A percentile compares a stretch with the other conserved stretches of the same genome.
Evolutionary conservation across 345 rosid genomes (phyloP).

Genomic region (Hibiscus tridactylites): DNA sequence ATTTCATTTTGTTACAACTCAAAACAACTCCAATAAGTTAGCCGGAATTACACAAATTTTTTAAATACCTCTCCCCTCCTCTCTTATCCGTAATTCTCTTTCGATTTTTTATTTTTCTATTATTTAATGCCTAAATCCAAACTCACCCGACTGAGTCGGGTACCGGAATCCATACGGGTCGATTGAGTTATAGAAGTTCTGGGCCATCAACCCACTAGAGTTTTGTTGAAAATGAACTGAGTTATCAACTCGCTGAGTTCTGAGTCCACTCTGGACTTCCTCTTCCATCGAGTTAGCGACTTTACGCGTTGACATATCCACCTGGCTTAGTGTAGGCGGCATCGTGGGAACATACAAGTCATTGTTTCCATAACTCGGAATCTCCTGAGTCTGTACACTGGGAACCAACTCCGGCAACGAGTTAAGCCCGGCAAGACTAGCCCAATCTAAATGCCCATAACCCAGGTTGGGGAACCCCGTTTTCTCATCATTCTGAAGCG

Average conservation of each 20-base stretch:
- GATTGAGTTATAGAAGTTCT: conserved; percentile 25
- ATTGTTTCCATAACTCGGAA: conserved; percentile 18
- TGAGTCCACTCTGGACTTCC: conserved; percentile 63
- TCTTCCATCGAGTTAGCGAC: conserved; percentile 31
- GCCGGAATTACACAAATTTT: no score
- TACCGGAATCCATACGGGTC: conserved; percentile 50
- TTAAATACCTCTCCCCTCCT: no score
- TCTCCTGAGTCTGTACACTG: conserved; percentile 22
- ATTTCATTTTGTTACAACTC: no score
- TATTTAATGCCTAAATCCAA: conserved; percentile 44
- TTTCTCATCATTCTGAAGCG: conserved; percentile 40
- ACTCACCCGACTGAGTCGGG: conserved; percentile 40
- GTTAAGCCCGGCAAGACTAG: conserved; percentile 52
- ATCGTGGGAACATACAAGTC: conserved; percentile 33
- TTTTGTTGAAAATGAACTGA: conserved; percentile 18
- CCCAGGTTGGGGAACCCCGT: conserved; percentile 28
- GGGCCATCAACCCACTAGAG: conserved; percentile 28
- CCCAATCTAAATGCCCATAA: conserved; percentile 66
- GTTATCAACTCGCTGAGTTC: conserved; percentile 16
- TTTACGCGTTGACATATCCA: conserved; percentile 7
- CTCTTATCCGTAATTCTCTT: no score
- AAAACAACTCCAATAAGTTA: no score
- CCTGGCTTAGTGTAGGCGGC: conserved; percentile 17
- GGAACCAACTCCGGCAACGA: conserved; percentile 33
- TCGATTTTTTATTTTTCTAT: no score